Percentiles rank a stretch among this genome's conserved stretches.
Conservation (phyloP, 805 yeast species). For the Hanseniaspora hatyaiensis region DNA sequence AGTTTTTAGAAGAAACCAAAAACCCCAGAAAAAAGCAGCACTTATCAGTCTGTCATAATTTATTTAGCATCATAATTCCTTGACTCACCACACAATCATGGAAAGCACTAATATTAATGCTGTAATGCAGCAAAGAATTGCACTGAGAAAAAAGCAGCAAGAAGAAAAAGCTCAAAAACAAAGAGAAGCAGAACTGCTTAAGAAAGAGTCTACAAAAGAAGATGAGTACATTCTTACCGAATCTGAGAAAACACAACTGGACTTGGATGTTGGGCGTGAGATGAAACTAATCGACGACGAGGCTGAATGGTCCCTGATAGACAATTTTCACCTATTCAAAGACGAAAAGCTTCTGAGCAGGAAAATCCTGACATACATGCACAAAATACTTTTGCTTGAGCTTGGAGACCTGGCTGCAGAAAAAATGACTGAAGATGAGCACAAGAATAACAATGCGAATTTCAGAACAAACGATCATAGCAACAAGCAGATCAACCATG, state of each 20-base stretch:
- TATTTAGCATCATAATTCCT: no score
- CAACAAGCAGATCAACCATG: not conserved
- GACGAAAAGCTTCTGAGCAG: not conserved
- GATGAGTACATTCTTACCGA: not conserved
- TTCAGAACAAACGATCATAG: conserved; percentile 3
- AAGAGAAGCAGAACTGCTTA: not conserved
- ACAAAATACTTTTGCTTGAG: conserved; percentile 4
- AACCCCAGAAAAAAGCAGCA: no score
- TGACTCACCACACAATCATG: not conserved
- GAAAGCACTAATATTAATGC: conserved; percentile 15
- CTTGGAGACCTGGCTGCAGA: not conserved
- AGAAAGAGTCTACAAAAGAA: not conserved
- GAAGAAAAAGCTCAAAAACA: not conserved
- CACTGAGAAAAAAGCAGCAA: conserved; percentile 9
- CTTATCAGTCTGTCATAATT: no score
- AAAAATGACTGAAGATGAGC: not conserved
- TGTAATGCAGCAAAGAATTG: conserved; percentile 12
- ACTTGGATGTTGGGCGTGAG: conserved; percentile 1
- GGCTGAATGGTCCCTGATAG: not conserved
- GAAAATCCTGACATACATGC: conserved; percentile 9
- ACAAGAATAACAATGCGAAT: no score
- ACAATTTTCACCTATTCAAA: not conserved
- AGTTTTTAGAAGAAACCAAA: no score
- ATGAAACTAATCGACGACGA: not conserved
- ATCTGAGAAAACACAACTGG: not conserved